Percentiles rank a stretch among this genome's conserved stretches.
Evolutionary conservation across 257 asterid genomes (phyloP).

Genomic region (Solanum virginianum): DNA sequence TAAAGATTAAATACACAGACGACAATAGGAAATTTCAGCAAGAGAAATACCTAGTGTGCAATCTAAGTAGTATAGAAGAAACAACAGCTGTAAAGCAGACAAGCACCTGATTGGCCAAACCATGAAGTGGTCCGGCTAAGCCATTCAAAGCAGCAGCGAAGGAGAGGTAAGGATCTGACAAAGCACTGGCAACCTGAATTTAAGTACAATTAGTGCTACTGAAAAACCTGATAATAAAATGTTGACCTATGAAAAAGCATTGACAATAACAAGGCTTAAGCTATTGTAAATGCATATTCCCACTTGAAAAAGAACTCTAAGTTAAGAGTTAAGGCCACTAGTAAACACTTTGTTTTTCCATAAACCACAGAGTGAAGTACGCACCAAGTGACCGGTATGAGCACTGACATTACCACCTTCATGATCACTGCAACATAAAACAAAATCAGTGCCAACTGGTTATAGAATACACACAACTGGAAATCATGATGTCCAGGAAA

Average conservation of each 20-base stretch:
- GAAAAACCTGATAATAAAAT: background rate
- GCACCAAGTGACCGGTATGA: constrained; percentile 98
- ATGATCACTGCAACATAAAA: constrained; percentile 66
- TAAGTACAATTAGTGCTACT: background rate
- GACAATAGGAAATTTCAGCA: background rate
- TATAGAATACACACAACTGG: background rate
- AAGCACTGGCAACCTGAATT: constrained; percentile 91
- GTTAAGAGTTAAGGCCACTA: background rate
- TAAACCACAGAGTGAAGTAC: constrained; percentile 9
- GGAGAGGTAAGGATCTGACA: constrained; percentile 98
- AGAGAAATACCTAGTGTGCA: background rate
- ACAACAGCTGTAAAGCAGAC: background rate
- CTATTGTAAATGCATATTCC: background rate
- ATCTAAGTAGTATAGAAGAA: background rate
- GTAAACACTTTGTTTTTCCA: background rate
- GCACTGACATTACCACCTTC: constrained; percentile 99
- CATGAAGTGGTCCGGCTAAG: constrained; percentile 98
- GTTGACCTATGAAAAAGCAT: background rate
- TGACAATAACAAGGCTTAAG: background rate
- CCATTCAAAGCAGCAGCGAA: constrained; percentile 99
- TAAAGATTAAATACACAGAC: background rate
- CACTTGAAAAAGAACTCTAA: background rate
- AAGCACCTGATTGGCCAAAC: constrained; percentile 96
- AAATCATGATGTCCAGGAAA: background rate
- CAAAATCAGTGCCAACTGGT: background rate